Conservation (phyloP, 2,329 filamentous ascomycete genomes). For the Ophiostoma sp. region DNA sequence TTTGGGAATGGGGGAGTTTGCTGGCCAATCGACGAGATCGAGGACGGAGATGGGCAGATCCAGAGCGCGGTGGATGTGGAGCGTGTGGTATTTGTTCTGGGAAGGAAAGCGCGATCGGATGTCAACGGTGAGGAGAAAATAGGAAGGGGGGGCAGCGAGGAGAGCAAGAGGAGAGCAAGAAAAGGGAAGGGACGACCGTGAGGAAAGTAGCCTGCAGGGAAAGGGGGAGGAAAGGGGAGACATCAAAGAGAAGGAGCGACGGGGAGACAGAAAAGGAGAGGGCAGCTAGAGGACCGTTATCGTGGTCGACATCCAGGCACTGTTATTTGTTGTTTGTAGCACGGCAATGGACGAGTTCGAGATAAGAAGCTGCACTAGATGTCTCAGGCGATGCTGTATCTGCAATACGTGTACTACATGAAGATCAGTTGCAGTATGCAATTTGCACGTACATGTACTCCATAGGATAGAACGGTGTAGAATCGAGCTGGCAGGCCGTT, state of each 20-base stretch:
- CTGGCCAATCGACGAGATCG: slow-evolving; percentile 6
- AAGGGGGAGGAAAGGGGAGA: neutral
- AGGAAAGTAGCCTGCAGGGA: neutral
- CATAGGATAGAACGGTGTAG: no score
- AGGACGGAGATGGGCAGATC: neutral
- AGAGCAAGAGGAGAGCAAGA: no score
- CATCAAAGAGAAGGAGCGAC: neutral
- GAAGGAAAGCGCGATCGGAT: neutral
- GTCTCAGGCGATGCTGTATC: neutral
- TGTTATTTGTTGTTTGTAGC: neutral
- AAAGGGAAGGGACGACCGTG: no score
- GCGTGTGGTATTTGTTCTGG: neutral
- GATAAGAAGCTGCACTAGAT: slow-evolving; percentile 5
- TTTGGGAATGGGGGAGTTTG: neutral
- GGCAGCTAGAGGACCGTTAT: neutral
- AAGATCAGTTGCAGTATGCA: neutral
- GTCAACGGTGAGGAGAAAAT: no score
- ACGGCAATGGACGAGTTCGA: slow-evolving; percentile 5
- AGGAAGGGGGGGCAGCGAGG: no score
- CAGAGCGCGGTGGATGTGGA: neutral
- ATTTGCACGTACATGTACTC: neutral
- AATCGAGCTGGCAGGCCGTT: no score
- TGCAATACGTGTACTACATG: neutral
- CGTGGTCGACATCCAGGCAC: neutral
- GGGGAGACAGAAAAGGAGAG: neutral